Evolutionary conservation across 768 basidiomycete genomes (phyloP), one percentile per base, ranked within the genome.

Genomic region (Asterophora parasitica): DNA sequence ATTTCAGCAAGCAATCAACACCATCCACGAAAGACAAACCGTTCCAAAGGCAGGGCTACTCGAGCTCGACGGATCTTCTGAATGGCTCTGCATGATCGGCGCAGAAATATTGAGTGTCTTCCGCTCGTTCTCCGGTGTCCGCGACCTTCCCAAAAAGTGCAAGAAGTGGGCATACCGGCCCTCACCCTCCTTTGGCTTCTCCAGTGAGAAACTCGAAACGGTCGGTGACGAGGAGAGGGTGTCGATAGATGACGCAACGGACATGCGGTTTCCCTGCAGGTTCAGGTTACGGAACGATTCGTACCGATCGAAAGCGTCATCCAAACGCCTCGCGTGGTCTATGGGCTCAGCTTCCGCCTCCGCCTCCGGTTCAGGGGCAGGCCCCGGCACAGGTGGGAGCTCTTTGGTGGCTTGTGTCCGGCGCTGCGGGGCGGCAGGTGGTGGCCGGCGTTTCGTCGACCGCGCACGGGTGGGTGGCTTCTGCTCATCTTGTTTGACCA

Each of bases 261-360:
- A 86, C 50, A 83, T 64, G 42, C 85, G 69, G 51, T 68, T 73
- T 9, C 16, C 59, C 52, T 51, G 23, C 23, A 23, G 23, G 23
- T 76, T 74, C 42, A 65, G 68, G 58, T 81, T 79, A 59, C 80
- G 80, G 66, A 84, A 93, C n/a, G 82, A 73, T 61, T 94, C 89
- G 60, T 95, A 96, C 31, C 91, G 76, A 48, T 89, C 88, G 62
- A 86, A 95, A 0, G 93, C 93, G 62, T 95, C 92, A 56, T 92
- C 85, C 31, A 88, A 67, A 4, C 65, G 71, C 4, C 64, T 60
- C 36, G 70, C 66, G 52, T 76, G 70, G 36, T 77, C 71, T 10
- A 64, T 60, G 4, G 55, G 50, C 34, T 60, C 46, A 17, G 66
- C 32, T 23, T 59, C 58, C 13, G 42, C 43, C 27, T 63, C 62